phyloP scores from a whole-genome alignment of 2,329 filamentous ascomycete species.

The Corniculantispora saksenae region DNA sequence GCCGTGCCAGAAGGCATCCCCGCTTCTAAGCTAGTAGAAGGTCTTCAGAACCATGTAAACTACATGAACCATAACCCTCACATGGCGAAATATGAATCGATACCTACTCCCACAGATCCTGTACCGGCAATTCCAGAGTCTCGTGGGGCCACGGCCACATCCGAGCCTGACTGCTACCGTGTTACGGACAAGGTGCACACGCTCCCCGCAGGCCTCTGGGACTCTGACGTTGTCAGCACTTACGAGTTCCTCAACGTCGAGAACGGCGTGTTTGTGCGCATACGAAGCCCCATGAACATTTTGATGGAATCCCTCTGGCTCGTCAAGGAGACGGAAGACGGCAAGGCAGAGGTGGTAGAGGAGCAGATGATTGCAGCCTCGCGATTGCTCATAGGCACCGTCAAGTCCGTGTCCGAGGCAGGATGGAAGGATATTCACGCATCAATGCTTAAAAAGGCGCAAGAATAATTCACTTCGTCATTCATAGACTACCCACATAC shows the following conservation, averaged over 20 bases:
- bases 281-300: conserved; percentile 51
- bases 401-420: conserved; percentile 52
- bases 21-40: conserved; percentile 39
- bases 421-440: conserved; percentile 53
- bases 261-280: conserved; percentile 53
- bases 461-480: conserved; percentile 27
- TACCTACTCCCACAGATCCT: conserved; percentile 32
- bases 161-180: conserved; percentile 42
- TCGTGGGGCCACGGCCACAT: conserved; percentile 27
- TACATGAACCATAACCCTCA: conserved; percentile 56
- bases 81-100: conserved; percentile 43
- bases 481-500: not conserved
- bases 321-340: conserved; percentile 34
- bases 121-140: conserved; percentile 33
- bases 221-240: conserved; percentile 53
- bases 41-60: conserved; percentile 54
- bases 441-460: conserved; percentile 45
- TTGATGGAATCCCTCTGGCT: conserved; percentile 57
- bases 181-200: conserved; percentile 54
- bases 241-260: conserved; percentile 55
- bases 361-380: conserved; percentile 53
- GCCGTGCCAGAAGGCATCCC: conserved; percentile 42
- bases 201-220: conserved; percentile 57
- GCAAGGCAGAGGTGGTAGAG: conserved; percentile 47
- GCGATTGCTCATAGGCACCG: conserved; percentile 47